phyloP scores from a whole-genome alignment of 2,329 filamentous ascomycete species.

The Fusarium illudens region DNA sequence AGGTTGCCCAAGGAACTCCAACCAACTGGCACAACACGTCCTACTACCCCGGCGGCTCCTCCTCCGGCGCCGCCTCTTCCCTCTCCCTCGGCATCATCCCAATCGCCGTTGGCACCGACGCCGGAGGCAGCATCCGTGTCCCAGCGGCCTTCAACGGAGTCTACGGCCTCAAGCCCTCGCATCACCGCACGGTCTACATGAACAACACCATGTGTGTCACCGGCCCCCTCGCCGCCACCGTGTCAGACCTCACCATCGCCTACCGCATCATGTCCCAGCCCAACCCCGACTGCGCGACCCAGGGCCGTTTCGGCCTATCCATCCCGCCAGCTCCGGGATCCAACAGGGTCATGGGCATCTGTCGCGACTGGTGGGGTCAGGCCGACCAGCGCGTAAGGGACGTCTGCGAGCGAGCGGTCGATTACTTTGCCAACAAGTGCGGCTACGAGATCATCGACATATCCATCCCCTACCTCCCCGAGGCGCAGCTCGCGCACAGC shows the following conservation, averaged over 20 bases:
- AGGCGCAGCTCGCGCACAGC: constrained; percentile 80
- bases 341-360: constrained; percentile 75
- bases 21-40: constrained; percentile 78
- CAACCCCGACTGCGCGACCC: constrained; percentile 68
- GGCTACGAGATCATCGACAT: constrained; percentile 66
- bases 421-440: constrained; percentile 61
- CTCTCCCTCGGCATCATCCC: constrained; percentile 76
- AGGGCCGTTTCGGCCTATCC: constrained; percentile 70
- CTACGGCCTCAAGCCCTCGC: constrained; percentile 82
- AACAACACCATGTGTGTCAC: constrained; percentile 67
- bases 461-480: constrained; percentile 69
- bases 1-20: constrained; percentile 74
- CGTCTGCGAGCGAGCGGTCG: constrained; percentile 69
- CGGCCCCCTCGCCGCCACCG: constrained; percentile 79
- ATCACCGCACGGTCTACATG: constrained; percentile 71
- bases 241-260: constrained; percentile 80
- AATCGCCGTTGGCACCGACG: constrained; percentile 78
- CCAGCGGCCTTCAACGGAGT: constrained; percentile 79
- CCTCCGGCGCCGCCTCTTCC: constrained; percentile 77
- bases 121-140: constrained; percentile 78
- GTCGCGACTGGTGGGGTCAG: constrained; percentile 59
- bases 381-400: constrained; percentile 69
- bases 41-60: constrained; percentile 85
- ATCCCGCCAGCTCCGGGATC: constrained; percentile 51
- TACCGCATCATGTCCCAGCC: constrained; percentile 82